phyloP scores from a whole-genome alignment of 192 early-diverging fungal genomes.

The Backusella westeae region DNA sequence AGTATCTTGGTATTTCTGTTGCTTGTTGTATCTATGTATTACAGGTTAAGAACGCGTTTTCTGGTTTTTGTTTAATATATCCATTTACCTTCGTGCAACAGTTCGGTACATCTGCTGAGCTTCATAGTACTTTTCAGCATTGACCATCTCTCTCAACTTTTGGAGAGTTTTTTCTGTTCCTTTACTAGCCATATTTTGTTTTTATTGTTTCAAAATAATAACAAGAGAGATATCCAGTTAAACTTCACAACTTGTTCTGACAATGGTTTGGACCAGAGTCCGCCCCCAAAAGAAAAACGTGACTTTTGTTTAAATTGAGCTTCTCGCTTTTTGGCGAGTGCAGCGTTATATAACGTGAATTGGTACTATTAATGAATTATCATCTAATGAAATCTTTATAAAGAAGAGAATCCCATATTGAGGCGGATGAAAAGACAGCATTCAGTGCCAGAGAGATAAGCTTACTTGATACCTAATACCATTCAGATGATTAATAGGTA shows the following conservation, averaged over 20 bases:
- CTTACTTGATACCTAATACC: too few relatives aligned
- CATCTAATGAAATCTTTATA: too few relatives aligned
- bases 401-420: too few relatives aligned
- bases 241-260: neutral
- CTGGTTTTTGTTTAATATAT: neutral
- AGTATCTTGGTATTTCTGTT: slow-evolving; percentile 74
- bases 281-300: neutral
- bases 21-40: slow-evolving; percentile 74
- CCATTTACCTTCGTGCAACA: slow-evolving; percentile 71
- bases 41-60: neutral
- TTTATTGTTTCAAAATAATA: neutral
- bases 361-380: too few relatives aligned
- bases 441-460: too few relatives aligned
- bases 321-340: too few relatives aligned
- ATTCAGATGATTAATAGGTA: too few relatives aligned
- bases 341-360: too few relatives aligned
- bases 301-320: neutral
- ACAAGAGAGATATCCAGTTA: neutral
- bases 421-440: too few relatives aligned
- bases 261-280: neutral
- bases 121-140: slow-evolving; percentile 91
- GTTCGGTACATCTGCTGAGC: slow-evolving; percentile 98
- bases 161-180: slow-evolving; percentile 64
- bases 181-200: slow-evolving; percentile 28
- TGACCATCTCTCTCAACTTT: slow-evolving; percentile 64